A percentile compares a stretch with the other conserved stretches of the same genome.
phyloP scores from a whole-genome alignment of 2,329 filamentous ascomycete genomes.

The Teratosphaeria zuluensis region DNA sequence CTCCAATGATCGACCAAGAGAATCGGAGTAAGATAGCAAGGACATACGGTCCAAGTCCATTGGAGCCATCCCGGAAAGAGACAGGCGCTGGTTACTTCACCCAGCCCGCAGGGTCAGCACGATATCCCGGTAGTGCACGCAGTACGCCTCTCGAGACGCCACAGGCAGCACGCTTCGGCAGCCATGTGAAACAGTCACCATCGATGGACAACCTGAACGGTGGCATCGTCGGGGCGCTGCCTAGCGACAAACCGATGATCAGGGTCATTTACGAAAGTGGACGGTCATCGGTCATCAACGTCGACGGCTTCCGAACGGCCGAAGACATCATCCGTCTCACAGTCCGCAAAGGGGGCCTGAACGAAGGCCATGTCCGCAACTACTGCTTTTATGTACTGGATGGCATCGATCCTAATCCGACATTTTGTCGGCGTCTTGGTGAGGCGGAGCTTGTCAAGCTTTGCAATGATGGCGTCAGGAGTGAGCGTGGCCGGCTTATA shows the following conservation, averaged over 20 bases:
- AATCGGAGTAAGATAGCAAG: conserved; percentile 45
- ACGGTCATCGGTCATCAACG: conserved; percentile 86
- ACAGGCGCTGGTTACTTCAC: conserved; percentile 43
- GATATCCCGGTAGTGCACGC: conserved; percentile 16
- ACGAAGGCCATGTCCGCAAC: conserved; percentile 84
- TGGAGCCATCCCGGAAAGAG: conserved; percentile 44
- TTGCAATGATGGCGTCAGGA: conserved; percentile 73
- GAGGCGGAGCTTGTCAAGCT: conserved; percentile 86
- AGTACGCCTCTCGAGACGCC: conserved; percentile 53
- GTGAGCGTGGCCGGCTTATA: conserved; percentile 84
- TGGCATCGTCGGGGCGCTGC: conserved; percentile 62
- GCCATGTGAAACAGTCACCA: conserved; percentile 69
- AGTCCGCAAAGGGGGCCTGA: conserved; percentile 74
- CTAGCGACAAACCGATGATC: conserved; percentile 78
- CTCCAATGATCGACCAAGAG: conserved; percentile 55
- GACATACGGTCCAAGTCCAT: conserved; percentile 51
- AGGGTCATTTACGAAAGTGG: conserved; percentile 88
- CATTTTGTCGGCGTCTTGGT: conserved; percentile 68
- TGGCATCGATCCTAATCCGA: conserved; percentile 72
- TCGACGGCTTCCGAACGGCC: conserved; percentile 80
- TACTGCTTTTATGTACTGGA: conserved; percentile 95
- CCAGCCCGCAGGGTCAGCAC: conserved; percentile 38
- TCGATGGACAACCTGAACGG: conserved; percentile 72
- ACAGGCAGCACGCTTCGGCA: conserved; percentile 52
- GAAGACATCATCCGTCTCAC: conserved; percentile 90